phyloP scores from a whole-genome alignment of 1,139 yeast genomes.

The Spathaspora sp. region DNA sequence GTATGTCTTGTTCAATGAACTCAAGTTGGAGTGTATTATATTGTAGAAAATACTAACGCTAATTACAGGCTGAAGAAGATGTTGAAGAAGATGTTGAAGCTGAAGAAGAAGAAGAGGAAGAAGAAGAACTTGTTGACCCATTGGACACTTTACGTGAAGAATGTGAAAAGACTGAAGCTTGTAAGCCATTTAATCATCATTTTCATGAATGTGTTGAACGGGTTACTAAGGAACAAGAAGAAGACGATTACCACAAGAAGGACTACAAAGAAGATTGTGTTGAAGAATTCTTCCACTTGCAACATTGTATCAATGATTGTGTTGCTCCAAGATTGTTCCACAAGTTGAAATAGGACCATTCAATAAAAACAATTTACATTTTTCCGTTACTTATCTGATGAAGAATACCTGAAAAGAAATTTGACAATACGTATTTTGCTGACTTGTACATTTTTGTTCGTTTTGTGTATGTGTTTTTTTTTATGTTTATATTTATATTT shows the following conservation, averaged over 20 bases:
- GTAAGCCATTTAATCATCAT: conserved; percentile 81
- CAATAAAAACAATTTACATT: background rate
- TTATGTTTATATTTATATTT: background rate
- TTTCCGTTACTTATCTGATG: background rate
- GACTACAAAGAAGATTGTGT: conserved; percentile 95
- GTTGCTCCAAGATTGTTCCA: conserved; percentile 89
- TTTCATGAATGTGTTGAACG: conserved; percentile 94
- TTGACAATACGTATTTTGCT: background rate
- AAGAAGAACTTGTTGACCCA: conserved; percentile 71
- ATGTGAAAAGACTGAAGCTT: conserved; percentile 65
- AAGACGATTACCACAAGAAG: conserved; percentile 74
- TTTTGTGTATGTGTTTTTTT: background rate
- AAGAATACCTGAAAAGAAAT: background rate
- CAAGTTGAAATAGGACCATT: conserved; percentile 63
- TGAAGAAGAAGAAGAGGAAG: conserved; percentile 75
- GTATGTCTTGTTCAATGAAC: conserved; percentile 32
- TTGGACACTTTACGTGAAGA: conserved; percentile 65
- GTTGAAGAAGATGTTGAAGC: conserved; percentile 57
- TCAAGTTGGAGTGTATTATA: background rate
- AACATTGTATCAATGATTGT: conserved; percentile 90
- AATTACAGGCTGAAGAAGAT: conserved; percentile 24
- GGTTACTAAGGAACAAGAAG: conserved; percentile 84
- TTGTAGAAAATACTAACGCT: conserved; percentile 16
- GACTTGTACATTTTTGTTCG: background rate
- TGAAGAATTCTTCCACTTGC: conserved; percentile 96